phyloP scores from a whole-genome alignment of 1,284 basidiomycete genomes.

The Pseudozyma tsukubaensis region DNA sequence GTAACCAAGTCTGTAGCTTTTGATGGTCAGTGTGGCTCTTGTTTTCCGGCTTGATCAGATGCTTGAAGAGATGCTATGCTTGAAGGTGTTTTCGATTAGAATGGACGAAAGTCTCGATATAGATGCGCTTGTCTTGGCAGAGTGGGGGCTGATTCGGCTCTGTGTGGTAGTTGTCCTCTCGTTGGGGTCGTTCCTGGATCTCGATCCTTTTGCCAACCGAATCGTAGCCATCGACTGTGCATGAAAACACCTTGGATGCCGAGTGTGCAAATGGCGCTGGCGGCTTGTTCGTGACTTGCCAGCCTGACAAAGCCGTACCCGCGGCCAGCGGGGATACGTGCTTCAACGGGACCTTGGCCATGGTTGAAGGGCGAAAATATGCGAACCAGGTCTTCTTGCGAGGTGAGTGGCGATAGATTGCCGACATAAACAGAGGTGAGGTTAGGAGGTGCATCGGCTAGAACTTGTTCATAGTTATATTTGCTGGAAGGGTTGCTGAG shows the following conservation, averaged over 20 bases:
- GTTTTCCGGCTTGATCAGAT: no score
- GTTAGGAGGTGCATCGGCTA: conserved; percentile 87
- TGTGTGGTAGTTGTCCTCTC: background rate
- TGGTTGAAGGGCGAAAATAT: conserved; percentile 86
- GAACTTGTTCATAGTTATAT: conserved; percentile 81
- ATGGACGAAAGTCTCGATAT: no score
- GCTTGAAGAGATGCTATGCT: no score
- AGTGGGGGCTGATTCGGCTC: background rate
- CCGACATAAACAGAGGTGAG: conserved; percentile 98
- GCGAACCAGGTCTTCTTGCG: conserved; percentile 93
- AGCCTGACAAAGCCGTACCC: conserved; percentile 99
- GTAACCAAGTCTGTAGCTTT: no score
- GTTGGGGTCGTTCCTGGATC: background rate
- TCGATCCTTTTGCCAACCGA: conserved; percentile 94
- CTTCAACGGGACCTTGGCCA: conserved; percentile 90
- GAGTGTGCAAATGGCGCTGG: conserved; percentile 93
- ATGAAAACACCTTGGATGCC: conserved; percentile 84
- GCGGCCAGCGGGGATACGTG: conserved; percentile 83
- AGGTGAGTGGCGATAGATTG: conserved; percentile 94
- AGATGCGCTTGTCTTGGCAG: no score
- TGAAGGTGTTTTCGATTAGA: no score
- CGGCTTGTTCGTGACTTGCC: conserved; percentile 96
- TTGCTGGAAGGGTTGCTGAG: conserved; percentile 1
- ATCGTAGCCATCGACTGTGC: conserved; percentile 94
- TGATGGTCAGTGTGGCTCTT: no score